Evolutionary conservation across 495 filamentous ascomycete species (phyloP).

Genomic region (Lophium mytilinum): DNA sequence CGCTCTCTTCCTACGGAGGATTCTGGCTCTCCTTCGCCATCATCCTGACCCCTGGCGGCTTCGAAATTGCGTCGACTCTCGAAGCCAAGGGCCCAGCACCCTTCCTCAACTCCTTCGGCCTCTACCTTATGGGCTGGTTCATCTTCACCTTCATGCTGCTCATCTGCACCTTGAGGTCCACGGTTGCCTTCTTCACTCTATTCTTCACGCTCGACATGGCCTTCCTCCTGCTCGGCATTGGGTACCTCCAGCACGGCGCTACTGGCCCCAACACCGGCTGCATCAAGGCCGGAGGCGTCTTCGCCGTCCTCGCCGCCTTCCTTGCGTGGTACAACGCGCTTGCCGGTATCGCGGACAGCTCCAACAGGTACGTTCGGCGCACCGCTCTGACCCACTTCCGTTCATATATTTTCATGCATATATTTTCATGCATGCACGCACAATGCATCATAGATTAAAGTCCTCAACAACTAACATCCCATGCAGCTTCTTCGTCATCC

Average conservation of each 20-base stretch:
- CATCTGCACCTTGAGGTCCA: conserved; percentile 84
- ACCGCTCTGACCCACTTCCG: no score
- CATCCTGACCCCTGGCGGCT: conserved; percentile 74
- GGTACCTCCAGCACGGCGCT: conserved; percentile 50
- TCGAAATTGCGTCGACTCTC: conserved; percentile 46
- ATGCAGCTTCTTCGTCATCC: conserved; percentile 86
- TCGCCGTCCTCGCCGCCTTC: conserved; percentile 83
- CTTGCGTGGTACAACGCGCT: conserved; percentile 95
- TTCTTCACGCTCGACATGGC: conserved; percentile 92
- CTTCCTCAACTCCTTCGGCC: conserved; percentile 64
- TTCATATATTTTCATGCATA: background rate
- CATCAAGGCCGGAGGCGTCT: conserved; percentile 75
- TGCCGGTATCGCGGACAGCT: conserved; percentile 81
- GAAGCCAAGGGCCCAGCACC: conserved; percentile 36
- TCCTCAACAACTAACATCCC: background rate
- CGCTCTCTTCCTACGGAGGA: conserved; percentile 91
- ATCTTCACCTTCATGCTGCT: conserved; percentile 91
- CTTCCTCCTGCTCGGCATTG: conserved; percentile 79
- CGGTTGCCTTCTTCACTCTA: conserved; percentile 89
- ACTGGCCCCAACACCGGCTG: conserved; percentile 43
- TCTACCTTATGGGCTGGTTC: conserved; percentile 93
- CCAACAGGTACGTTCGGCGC: conserved; percentile 52
- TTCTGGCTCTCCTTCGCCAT: conserved; percentile 95
- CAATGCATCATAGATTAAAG: no score
- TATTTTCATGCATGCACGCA: no score